Percentiles rank a stretch among this genome's conserved stretches.
phyloP scores from a whole-genome alignment of 2,329 filamentous ascomycete species.

The Trichophyton verrucosum region DNA sequence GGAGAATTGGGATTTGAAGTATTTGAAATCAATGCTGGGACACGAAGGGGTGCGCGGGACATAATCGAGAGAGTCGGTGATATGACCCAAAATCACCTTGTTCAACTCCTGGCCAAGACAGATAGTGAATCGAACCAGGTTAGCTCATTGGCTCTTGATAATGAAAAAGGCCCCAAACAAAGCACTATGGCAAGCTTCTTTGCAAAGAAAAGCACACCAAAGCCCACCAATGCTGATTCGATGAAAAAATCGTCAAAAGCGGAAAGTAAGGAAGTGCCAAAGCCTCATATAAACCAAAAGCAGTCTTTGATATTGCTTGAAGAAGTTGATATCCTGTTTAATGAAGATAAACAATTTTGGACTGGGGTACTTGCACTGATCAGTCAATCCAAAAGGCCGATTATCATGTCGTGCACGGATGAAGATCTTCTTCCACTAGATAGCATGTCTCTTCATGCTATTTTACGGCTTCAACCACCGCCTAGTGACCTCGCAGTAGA shows the following conservation, averaged over 20 bases:
- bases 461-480: conserved; percentile 62
- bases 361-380: conserved; percentile 65
- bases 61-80: conserved; percentile 86
- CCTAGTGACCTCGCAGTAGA: conserved; percentile 59
- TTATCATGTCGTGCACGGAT: conserved; percentile 91
- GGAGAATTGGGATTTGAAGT: conserved; percentile 87
- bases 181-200: conserved; percentile 74
- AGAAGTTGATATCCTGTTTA: conserved; percentile 85
- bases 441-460: conserved; percentile 66
- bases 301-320: conserved; percentile 91
- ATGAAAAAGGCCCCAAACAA: conserved; percentile 53
- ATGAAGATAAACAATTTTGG: conserved; percentile 96
- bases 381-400: conserved; percentile 72
- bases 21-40: conserved; percentile 84
- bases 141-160: background rate
- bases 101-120: conserved; percentile 41
- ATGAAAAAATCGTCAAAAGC: background rate
- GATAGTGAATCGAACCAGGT: conserved; percentile 25
- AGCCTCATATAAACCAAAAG: conserved; percentile 15
- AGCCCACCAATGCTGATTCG: conserved; percentile 9
- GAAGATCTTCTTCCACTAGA: conserved; percentile 68
- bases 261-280: conserved; percentile 10
- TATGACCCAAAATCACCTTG: conserved; percentile 92
- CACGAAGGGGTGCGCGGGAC: conserved; percentile 74
- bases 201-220: conserved; percentile 38